Conservation (phyloP, 1,284 basidiomycete species). For the Coniferiporia sulphurascens region DNA sequence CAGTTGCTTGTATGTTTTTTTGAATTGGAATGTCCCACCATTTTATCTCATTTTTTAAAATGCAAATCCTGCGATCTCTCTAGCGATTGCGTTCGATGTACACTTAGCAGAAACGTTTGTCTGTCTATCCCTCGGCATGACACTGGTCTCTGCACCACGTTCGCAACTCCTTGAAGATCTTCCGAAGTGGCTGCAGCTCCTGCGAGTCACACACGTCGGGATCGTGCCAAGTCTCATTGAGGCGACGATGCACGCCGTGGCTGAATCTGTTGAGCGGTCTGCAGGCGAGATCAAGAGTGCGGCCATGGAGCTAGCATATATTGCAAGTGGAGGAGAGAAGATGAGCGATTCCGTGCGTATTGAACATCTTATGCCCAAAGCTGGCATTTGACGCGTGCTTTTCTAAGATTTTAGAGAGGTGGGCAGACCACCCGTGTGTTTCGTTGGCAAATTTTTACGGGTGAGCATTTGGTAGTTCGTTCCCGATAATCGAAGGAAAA, state of each 20-base stretch:
- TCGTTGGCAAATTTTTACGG: slow-evolving; percentile 49
- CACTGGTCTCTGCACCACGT: slow-evolving; percentile 40
- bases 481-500: neutral
- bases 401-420: slow-evolving; percentile 44
- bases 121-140: slow-evolving; percentile 41
- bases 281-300: slow-evolving; percentile 22
- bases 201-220: slow-evolving; percentile 47
- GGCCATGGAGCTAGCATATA: slow-evolving; percentile 37
- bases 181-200: slow-evolving; percentile 36
- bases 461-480: slow-evolving; percentile 25
- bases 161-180: slow-evolving; percentile 44
- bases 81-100: slow-evolving; percentile 47
- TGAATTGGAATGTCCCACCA: neutral
- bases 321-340: slow-evolving; percentile 50
- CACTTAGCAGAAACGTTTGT: slow-evolving; percentile 45
- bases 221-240: slow-evolving; percentile 53
- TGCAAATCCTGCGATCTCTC: neutral
- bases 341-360: slow-evolving; percentile 44
- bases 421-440: slow-evolving; percentile 42
- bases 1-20: slow-evolving; percentile 36
- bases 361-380: neutral
- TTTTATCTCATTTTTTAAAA: neutral
- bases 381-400: neutral
- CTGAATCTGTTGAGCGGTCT: slow-evolving; percentile 22
- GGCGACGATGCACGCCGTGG: slow-evolving; percentile 40